Evolutionary conservation across 140 eudicot genomes (phyloP).

Genomic region (Anethum foeniculum): DNA sequence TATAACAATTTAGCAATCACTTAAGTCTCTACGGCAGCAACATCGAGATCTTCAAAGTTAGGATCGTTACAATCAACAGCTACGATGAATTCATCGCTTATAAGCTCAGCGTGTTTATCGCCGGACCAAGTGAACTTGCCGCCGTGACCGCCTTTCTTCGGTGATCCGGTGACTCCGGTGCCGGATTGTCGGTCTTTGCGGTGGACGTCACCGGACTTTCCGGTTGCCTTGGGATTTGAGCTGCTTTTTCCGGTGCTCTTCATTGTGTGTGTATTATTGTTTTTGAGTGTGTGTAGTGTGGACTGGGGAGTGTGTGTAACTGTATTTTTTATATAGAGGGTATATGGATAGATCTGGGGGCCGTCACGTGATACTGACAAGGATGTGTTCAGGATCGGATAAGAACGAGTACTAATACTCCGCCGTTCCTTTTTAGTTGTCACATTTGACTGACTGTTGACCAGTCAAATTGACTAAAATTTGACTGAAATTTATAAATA

Average conservation of each 20-base stretch:
- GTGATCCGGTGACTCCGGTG: constrained; percentile 60
- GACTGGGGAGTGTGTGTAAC: background rate
- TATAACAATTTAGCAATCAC: background rate
- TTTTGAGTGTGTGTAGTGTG: background rate
- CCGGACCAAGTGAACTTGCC: constrained; percentile 96
- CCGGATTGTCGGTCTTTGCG: constrained; percentile 57
- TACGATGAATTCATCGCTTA: constrained; percentile 22
- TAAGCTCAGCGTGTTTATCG: constrained; percentile 34
- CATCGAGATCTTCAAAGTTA: constrained; percentile 42
- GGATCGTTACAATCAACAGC: constrained; percentile 32
- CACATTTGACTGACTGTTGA: too few species aligned
- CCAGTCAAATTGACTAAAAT: too few species aligned
- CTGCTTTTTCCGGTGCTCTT: constrained; percentile 37
- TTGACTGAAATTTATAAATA: too few species aligned
- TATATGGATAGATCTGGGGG: background rate
- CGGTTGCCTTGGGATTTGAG: constrained; percentile 18
- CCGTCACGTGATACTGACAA: background rate
- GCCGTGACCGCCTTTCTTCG: constrained; percentile 88
- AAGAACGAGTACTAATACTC: background rate
- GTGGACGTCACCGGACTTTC: constrained; percentile 24
- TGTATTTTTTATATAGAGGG: background rate
- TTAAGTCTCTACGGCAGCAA: background rate
- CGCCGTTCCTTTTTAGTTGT: too few species aligned
- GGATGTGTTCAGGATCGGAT: background rate
- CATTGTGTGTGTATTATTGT: constrained; percentile 17